Evolutionary conservation across 129 eudicot species (phyloP).

Genomic region (Artemisia annua): DNA sequence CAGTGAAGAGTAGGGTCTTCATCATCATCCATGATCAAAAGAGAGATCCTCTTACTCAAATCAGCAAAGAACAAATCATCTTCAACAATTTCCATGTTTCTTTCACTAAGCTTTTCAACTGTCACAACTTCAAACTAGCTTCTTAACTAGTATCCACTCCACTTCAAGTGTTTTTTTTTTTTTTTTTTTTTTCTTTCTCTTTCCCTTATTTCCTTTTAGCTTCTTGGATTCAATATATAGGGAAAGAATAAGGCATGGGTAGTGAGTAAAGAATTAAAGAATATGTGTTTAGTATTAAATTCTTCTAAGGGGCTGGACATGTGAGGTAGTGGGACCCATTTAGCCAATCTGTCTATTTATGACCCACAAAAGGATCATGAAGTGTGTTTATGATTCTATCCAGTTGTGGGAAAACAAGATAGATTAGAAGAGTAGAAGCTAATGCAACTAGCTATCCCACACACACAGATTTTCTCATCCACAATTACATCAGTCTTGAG

Average conservation of each 20-base stretch:
- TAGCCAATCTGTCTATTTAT: conserved; percentile 58
- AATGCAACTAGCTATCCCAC: conserved; percentile 48
- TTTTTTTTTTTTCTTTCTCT: conserved; percentile 15
- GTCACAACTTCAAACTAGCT: conserved; percentile 2
- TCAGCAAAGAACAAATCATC: conserved; percentile 92
- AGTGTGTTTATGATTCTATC: conserved; percentile 61
- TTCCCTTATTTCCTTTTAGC: conserved; percentile 5
- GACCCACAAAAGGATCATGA: conserved; percentile 49
- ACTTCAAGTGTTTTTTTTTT: conserved; percentile 25
- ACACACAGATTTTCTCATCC: conserved; percentile 64
- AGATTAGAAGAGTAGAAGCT: conserved; percentile 47
- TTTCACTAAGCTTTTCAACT: conserved; percentile 15
- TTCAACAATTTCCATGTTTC: conserved; percentile 70
- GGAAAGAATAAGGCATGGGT: conserved; percentile 32
- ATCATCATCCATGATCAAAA: conserved; percentile 87
- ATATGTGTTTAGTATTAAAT: conserved; percentile 30
- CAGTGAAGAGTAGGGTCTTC: conserved; percentile 49
- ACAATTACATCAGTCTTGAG: conserved; percentile 40
- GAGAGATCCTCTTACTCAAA: conserved; percentile 80
- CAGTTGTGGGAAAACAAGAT: conserved; percentile 48
- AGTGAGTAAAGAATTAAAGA: conserved; percentile 35
- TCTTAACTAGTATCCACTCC: background rate
- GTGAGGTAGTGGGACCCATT: conserved; percentile 67
- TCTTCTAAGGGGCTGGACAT: conserved; percentile 42
- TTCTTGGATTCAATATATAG: conserved; percentile 32